phyloP scores from a whole-genome alignment of 768 basidiomycete genomes.

The Pisolithus orientalis region DNA sequence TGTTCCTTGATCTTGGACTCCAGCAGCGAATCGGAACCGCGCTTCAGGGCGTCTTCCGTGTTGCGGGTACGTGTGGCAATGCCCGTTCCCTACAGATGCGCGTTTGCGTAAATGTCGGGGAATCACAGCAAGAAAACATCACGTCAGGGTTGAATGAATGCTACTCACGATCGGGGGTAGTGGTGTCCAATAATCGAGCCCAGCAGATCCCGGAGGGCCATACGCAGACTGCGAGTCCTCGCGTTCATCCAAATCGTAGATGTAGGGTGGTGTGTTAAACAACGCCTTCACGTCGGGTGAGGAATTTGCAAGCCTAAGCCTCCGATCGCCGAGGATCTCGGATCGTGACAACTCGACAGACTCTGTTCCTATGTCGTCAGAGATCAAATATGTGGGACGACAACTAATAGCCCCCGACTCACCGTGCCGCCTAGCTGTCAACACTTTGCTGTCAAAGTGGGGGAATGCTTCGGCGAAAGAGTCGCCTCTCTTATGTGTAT shows the following conservation, averaged over 20 bases:
- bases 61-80: conserved; percentile 63
- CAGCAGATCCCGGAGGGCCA: conserved; percentile 38
- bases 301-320: conserved; percentile 78
- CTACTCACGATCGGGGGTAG: conserved; percentile 65
- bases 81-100: conserved; percentile 50
- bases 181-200: conserved; percentile 72
- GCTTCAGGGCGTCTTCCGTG: conserved; percentile 70
- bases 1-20: conserved; percentile 83
- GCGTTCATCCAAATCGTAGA: conserved; percentile 72
- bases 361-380: conserved; percentile 36
- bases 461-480: conserved; percentile 95
- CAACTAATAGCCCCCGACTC: conserved; percentile 35
- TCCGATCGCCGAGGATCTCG: conserved; percentile 64
- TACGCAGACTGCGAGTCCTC: conserved; percentile 60
- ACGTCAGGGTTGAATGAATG: conserved; percentile 12
- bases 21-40: conserved; percentile 77
- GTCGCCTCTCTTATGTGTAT: conserved; percentile 80
- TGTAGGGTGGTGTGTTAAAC: conserved; percentile 82
- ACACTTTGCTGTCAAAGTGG: conserved; percentile 91
- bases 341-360: conserved; percentile 69
- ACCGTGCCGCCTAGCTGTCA: conserved; percentile 69
- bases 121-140: neutral
- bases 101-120: conserved; percentile 5
- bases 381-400: conserved; percentile 6
- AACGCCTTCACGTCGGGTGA: conserved; percentile 94